phyloP scores from a whole-genome alignment of 2,329 filamentous ascomycete genomes.

The Ceratocystis lukuohia region DNA sequence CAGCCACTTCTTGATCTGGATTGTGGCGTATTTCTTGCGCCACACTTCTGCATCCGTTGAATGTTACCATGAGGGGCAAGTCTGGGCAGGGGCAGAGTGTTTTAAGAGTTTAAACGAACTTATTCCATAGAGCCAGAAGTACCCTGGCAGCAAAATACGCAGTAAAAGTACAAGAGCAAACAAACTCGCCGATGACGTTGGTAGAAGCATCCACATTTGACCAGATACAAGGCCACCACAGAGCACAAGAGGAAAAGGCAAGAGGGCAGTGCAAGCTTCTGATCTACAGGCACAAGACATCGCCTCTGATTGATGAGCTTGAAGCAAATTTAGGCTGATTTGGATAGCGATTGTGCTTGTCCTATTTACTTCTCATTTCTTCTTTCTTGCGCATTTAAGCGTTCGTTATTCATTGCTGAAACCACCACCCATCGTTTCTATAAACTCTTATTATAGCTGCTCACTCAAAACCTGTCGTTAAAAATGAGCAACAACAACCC shows the following conservation, averaged over 20 bases:
- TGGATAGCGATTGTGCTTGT: background rate
- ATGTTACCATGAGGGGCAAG: background rate
- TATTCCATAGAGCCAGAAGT: background rate
- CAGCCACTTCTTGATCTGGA: background rate
- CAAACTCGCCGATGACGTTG: conserved; percentile 7
- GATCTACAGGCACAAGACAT: conserved; percentile 17
- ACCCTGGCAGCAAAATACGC: background rate
- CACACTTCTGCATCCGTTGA: background rate
- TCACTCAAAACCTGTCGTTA: background rate
- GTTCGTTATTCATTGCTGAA: background rate
- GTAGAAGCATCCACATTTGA: conserved; percentile 2
- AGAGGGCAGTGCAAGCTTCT: conserved; percentile 18
- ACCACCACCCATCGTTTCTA: background rate
- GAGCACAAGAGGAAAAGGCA: background rate
- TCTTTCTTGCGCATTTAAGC: background rate
- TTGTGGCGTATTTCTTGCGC: background rate
- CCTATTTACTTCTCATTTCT: background rate
- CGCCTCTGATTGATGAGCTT: background rate
- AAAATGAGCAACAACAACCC: conserved; percentile 3
- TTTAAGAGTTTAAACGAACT: background rate
- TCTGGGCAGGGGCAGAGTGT: background rate
- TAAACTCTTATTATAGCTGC: background rate
- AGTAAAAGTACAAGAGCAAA: conserved; percentile 9
- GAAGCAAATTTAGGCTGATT: conserved; percentile 21
- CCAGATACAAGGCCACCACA: background rate